These are phyloP conservation scores for Plasmodium chabaudi DNA, from an alignment of 169 alveolate species.

Conservation along the genomic window DNA sequence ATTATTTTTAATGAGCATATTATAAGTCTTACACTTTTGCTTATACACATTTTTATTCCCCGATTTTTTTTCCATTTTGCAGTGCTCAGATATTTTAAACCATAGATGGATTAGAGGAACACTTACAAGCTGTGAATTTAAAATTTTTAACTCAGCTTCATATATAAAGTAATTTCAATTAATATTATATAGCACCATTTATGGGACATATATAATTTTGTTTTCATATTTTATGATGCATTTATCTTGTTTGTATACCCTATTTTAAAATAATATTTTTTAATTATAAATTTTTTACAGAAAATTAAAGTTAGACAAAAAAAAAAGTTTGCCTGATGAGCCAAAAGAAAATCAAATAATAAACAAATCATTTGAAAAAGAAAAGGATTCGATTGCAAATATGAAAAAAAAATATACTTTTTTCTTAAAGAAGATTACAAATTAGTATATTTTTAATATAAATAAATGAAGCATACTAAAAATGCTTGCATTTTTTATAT, in stretches of 20 bases:
- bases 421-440: conserved; percentile 65
- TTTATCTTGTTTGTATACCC: no score
- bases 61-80: conserved; percentile 22
- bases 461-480: no score
- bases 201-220: background rate
- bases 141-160: conserved; percentile 72
- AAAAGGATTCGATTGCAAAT: conserved; percentile 51
- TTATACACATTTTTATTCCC: background rate
- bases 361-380: conserved; percentile 61
- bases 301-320: conserved; percentile 51
- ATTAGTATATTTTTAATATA: background rate
- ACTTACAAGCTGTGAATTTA: conserved; percentile 65
- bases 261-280: no score
- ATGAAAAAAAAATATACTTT: conserved; percentile 71
- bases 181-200: background rate
- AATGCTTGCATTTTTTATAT: background rate
- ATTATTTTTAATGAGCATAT: no score
- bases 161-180: conserved; percentile 42
- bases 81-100: conserved; percentile 68
- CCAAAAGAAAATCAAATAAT: conserved; percentile 40
- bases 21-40: no score
- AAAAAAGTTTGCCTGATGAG: conserved; percentile 23
- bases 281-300: conserved; percentile 3
- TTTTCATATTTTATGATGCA: background rate
- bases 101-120: conserved; percentile 77